These are phyloP conservation scores for Salvia splendens DNA, from an alignment of 257 asterid genomes.

Conservation along the genomic window DNA sequence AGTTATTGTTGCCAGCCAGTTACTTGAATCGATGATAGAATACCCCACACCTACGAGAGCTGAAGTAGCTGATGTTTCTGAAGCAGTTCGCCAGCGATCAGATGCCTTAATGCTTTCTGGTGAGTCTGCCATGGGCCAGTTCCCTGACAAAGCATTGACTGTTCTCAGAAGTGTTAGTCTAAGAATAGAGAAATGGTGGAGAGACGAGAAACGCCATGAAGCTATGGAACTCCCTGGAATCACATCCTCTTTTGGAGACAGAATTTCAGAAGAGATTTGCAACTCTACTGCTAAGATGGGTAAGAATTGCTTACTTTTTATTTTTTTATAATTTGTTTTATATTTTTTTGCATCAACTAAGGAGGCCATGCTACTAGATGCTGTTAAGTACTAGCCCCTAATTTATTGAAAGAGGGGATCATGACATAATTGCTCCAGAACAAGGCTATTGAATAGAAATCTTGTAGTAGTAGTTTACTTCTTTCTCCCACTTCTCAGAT, in stretches of 20 bases:
- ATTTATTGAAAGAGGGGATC: not conserved
- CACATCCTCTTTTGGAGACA: slow-evolving; percentile 78
- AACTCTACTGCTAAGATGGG: slow-evolving; percentile 99
- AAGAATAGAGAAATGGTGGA: slow-evolving; percentile 98
- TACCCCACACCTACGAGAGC: slow-evolving; percentile 99
- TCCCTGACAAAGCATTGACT: slow-evolving; percentile 90
- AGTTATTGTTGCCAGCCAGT: slow-evolving; percentile 93
- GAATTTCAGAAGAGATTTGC: slow-evolving; percentile 96
- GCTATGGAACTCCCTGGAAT: slow-evolving; percentile 74
- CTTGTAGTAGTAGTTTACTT: slow-evolving; percentile 14
- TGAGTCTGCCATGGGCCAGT: slow-evolving; percentile 99
- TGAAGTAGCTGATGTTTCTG: slow-evolving; percentile 98
- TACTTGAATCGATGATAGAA: slow-evolving; percentile 98
- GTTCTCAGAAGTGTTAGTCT: slow-evolving; percentile 92
- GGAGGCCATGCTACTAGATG: slow-evolving; percentile 1
- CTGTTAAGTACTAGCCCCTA: not conserved
- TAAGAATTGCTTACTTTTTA: slow-evolving; percentile 38
- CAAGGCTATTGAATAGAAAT: not conserved
- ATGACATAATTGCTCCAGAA: not conserved
- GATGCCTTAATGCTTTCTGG: slow-evolving; percentile 99
- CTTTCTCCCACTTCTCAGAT: slow-evolving; percentile 8
- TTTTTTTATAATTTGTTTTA: slow-evolving; percentile 8
- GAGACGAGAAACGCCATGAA: slow-evolving; percentile 83
- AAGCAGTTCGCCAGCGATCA: slow-evolving; percentile 92
- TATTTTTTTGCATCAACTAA: slow-evolving; percentile 8